Conservation (phyloP, 371 early-diverging fungal species). For the Smittium culicis region DNA sequence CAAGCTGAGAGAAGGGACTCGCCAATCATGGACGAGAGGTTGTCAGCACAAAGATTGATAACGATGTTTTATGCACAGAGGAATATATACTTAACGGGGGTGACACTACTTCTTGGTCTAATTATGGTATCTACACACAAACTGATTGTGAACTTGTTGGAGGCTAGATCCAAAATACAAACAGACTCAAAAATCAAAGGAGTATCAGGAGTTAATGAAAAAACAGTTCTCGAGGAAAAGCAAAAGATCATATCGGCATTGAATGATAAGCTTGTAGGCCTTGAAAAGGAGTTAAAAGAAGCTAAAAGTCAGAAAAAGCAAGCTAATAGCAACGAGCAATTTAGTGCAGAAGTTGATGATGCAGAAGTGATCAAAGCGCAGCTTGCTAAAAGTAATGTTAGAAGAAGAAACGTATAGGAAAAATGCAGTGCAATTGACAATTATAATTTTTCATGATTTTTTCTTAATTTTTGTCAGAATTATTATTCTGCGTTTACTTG, state of each 20-base stretch:
- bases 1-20: slow-evolving; percentile 31
- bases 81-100: slow-evolving; percentile 79
- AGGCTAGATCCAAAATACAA: not conserved
- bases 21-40: slow-evolving; percentile 29
- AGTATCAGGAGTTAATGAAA: not conserved
- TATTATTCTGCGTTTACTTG: no score
- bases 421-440: no score
- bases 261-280: not conserved
- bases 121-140: slow-evolving; percentile 8
- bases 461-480: no score
- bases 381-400: not conserved
- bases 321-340: not conserved
- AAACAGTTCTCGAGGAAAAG: not conserved
- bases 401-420: not conserved
- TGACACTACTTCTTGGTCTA: slow-evolving; percentile 73
- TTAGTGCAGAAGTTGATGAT: not conserved
- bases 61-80: slow-evolving; percentile 78
- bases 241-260: not conserved
- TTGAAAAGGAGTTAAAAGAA: not conserved
- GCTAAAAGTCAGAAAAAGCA: not conserved
- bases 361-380: not conserved
- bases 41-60: slow-evolving; percentile 48
- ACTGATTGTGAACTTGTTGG: slow-evolving; percentile 1
- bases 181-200: not conserved
- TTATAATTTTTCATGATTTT: no score